Percentiles rank a stretch among this genome's conserved stretches.
These are phyloP conservation scores for Mortierella sp. DNA, from an alignment of 371 early-diverging fungal species.

Conservation along the genomic window DNA sequence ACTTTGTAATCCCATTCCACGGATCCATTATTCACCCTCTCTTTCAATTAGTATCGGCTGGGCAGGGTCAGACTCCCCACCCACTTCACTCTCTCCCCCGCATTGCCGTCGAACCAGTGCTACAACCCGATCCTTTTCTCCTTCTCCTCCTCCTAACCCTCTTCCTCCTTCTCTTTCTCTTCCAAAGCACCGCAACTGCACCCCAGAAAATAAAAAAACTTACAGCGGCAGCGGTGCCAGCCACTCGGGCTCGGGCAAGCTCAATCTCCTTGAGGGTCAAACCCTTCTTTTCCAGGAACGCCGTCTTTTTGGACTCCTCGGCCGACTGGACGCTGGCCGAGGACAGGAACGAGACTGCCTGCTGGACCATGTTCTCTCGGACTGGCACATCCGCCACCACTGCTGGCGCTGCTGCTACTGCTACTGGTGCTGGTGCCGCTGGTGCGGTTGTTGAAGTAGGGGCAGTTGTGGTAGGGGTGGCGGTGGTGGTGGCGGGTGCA, in stretches of 20 bases:
- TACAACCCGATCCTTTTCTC: not conserved
- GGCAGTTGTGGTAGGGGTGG: not conserved
- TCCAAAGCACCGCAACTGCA: not conserved
- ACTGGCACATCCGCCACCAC: slow-evolving; percentile 42
- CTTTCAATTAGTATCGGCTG: not conserved
- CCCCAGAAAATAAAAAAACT: slow-evolving; percentile 1
- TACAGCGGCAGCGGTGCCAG: slow-evolving; percentile 25
- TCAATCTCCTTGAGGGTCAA: slow-evolving; percentile 71
- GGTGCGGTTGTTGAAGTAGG: slow-evolving; percentile 8
- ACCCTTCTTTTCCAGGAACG: slow-evolving; percentile 74
- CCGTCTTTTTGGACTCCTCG: slow-evolving; percentile 69
- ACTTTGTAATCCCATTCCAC: not conserved
- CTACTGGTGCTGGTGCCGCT: not conserved
- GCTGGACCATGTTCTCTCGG: slow-evolving; percentile 69
- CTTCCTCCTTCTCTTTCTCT: not conserved
- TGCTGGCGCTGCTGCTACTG: not conserved
- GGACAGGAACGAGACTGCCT: slow-evolving; percentile 70
- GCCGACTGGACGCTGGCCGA: slow-evolving; percentile 71
- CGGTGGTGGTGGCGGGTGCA: not conserved
- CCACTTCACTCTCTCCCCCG: not conserved
- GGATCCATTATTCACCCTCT: slow-evolving; percentile 7
- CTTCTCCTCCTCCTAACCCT: not conserved
- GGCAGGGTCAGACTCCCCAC: not conserved
- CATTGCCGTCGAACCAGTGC: not conserved
- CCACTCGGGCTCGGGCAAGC: slow-evolving; percentile 61